Percentiles rank a stretch among this genome's conserved stretches.
phyloP scores from a whole-genome alignment of 148 eudicot species.

The Dianthus caryophyllus region DNA sequence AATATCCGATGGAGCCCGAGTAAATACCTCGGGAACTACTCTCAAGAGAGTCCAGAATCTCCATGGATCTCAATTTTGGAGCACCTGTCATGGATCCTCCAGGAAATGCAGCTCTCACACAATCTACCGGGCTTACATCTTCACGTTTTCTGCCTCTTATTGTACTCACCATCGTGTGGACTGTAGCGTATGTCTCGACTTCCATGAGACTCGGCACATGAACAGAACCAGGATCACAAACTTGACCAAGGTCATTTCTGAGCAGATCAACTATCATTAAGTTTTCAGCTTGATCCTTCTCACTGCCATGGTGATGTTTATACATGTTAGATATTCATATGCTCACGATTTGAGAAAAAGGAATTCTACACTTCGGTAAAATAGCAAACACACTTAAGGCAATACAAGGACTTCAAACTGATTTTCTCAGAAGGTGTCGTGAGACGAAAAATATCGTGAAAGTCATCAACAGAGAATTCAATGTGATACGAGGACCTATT shows the following conservation, averaged over 20 bases:
- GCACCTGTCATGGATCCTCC: constrained; percentile 99
- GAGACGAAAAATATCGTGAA: neutral
- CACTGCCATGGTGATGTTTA: constrained; percentile 39
- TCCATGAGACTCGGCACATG: constrained; percentile 92
- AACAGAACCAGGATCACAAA: constrained; percentile 96
- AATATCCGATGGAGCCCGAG: constrained; percentile 92
- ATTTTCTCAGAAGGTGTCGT: neutral
- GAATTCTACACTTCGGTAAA: neutral
- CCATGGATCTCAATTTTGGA: constrained; percentile 97
- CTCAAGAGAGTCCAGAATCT: constrained; percentile 82
- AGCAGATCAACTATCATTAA: constrained; percentile 96
- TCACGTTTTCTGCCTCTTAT: constrained; percentile 62
- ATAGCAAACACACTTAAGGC: neutral
- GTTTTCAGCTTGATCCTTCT: constrained; percentile 96
- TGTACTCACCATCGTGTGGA: constrained; percentile 98
- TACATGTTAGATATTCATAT: neutral
- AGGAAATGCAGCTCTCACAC: constrained; percentile 87
- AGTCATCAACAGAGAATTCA: neutral
- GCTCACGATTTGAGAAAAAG: neutral
- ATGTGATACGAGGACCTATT: constrained; percentile 3
- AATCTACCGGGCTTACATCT: constrained; percentile 54
- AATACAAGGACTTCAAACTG: neutral
- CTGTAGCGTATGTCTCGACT: constrained; percentile 86
- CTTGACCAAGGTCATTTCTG: constrained; percentile 96
- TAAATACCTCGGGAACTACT: constrained; percentile 86